Percentiles rank a stretch among this genome's conserved stretches.
phyloP scores from a whole-genome alignment of 306 rosid species.

The Gastrolobium villosum region DNA sequence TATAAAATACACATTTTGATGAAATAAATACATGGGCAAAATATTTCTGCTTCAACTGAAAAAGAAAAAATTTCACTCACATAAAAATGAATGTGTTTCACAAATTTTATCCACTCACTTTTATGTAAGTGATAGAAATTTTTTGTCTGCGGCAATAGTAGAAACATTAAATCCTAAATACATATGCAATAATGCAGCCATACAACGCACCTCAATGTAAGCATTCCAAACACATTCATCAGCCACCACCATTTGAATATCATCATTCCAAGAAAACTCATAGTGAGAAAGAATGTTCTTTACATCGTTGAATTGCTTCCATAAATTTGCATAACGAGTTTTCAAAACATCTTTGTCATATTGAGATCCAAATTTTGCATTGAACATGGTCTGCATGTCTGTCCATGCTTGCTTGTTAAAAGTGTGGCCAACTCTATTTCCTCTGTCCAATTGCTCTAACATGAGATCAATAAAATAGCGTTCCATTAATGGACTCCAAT shows the following conservation, averaged over 20 bases:
- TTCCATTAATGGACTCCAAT: conserved; percentile 81
- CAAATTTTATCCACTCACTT: too few species aligned
- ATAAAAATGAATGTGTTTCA: too few species aligned
- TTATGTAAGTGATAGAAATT: too few species aligned
- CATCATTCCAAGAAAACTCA: conserved; percentile 83
- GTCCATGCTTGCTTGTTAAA: conserved; percentile 83
- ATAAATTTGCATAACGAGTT: conserved; percentile 74
- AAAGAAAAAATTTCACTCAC: too few species aligned
- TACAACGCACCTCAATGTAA: conserved; percentile 51
- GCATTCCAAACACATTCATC: conserved; percentile 74
- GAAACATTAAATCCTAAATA: too few species aligned
- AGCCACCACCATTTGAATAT: conserved; percentile 75
- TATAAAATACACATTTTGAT: background rate
- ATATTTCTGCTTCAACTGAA: too few species aligned
- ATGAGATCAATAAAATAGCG: conserved; percentile 75
- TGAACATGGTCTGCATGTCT: conserved; percentile 73
- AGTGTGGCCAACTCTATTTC: conserved; percentile 75
- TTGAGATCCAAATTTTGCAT: conserved; percentile 71
- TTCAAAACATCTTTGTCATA: conserved; percentile 80
- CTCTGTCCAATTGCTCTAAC: conserved; percentile 79
- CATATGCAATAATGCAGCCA: too few species aligned
- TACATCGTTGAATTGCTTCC: conserved; percentile 88
- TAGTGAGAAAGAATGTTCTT: conserved; percentile 62
- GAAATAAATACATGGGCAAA: too few species aligned
- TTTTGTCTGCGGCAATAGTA: too few species aligned